These are phyloP conservation scores for Pyrenophora tritici-repentis DNA, from an alignment of 2,329 filamentous ascomycete species.

Conservation along the genomic window DNA sequence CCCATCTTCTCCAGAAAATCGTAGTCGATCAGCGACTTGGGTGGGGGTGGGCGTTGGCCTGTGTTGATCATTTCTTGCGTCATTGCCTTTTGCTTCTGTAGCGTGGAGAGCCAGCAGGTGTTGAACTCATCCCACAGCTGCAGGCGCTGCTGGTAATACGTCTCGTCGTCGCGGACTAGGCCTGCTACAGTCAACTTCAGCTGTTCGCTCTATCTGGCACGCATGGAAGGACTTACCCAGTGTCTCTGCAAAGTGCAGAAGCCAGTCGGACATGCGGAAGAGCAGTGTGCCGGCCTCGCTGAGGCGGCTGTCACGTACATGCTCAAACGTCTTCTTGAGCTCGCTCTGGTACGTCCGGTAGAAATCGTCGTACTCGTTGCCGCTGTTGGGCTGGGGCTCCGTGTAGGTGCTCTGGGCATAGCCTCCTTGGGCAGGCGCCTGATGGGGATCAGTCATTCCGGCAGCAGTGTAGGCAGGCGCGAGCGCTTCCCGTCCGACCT, in stretches of 20 bases:
- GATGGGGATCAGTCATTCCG: constrained; percentile 58
- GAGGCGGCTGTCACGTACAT: constrained; percentile 67
- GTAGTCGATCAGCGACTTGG: constrained; percentile 68
- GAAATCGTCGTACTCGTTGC: constrained; percentile 65
- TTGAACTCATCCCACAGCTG: constrained; percentile 95
- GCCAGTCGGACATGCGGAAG: constrained; percentile 67
- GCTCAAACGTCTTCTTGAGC: constrained; percentile 69
- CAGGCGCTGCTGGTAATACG: constrained; percentile 74
- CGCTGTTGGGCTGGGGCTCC: constrained; percentile 46
- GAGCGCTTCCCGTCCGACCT: constrained; percentile 57
- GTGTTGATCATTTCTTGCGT: constrained; percentile 63
- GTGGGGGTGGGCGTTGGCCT: constrained; percentile 61
- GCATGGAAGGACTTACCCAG: constrained; percentile 61
- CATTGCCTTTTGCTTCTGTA: constrained; percentile 83
- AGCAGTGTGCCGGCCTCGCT: constrained; percentile 63
- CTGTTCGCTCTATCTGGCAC: constrained; percentile 40
- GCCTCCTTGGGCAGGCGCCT: constrained; percentile 47
- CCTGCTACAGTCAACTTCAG: constrained; percentile 68
- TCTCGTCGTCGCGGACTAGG: constrained; percentile 80
- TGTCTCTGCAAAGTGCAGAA: constrained; percentile 67
- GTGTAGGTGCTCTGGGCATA: constrained; percentile 41
- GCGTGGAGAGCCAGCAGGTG: constrained; percentile 81
- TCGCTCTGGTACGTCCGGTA: constrained; percentile 66
- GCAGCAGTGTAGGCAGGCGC: constrained; percentile 56
- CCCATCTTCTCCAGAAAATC: constrained; percentile 78